Conservation (phyloP, 495 filamentous ascomycete species). For the Aspergillus biplanus region DNA sequence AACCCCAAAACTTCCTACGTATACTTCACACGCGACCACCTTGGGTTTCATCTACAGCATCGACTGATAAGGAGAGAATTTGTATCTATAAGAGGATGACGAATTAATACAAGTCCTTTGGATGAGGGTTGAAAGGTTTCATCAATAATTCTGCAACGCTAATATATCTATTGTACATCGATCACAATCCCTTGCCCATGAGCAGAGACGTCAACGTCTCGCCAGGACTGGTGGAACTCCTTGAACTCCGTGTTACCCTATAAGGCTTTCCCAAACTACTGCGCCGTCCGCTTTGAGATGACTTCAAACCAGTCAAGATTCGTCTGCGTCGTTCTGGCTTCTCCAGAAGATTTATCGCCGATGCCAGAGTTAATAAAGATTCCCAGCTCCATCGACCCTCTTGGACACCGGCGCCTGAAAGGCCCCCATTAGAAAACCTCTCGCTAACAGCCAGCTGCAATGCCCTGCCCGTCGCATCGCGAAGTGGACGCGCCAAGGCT, state of each 20-base stretch:
- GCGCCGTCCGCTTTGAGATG: slow-evolving; percentile 38
- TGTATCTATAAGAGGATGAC: no score
- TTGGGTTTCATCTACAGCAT: no score
- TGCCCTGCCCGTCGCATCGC: slow-evolving; percentile 88
- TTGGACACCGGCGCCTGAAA: slow-evolving; percentile 35
- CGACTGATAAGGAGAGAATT: no score
- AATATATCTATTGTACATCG: slow-evolving; percentile 30
- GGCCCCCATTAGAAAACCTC: slow-evolving; percentile 36
- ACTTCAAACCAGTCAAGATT: slow-evolving; percentile 32
- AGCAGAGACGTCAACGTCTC: slow-evolving; percentile 41
- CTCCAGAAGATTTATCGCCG: slow-evolving; percentile 51
- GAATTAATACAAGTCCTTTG: no score
- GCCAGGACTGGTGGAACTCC: slow-evolving; percentile 40
- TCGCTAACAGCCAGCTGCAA: slow-evolving; percentile 67
- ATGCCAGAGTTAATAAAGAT: slow-evolving; percentile 50
- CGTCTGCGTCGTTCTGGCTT: slow-evolving; percentile 38
- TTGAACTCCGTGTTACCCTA: slow-evolving; percentile 43
- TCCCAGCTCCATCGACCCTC: slow-evolving; percentile 46
- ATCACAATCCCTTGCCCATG: slow-evolving; percentile 39
- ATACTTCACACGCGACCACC: no score
- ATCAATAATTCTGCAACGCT: no score
- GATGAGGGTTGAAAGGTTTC: neutral
- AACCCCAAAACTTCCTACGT: no score
- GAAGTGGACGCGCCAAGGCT: slow-evolving; percentile 85
- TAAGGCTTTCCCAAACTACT: slow-evolving; percentile 39